Base-by-base conservation (phyloP, 371 early-diverging fungal genomes). In the Mortierella sp. region DNA sequence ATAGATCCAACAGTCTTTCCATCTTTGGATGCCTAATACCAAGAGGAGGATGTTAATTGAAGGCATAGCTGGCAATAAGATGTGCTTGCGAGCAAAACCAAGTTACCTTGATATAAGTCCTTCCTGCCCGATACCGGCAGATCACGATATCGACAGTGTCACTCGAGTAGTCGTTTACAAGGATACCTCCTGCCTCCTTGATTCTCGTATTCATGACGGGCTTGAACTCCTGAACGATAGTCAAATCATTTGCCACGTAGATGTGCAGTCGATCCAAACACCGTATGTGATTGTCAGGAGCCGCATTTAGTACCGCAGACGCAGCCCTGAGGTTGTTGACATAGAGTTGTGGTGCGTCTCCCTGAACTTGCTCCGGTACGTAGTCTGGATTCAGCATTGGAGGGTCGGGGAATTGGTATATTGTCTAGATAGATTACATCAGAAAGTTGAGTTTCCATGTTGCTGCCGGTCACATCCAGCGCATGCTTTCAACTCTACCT, bases 1-100 rank as follows among this genome's bases (percentile, higher is more conserved):
- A 47, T 39, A 1, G 76, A 64, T 14, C 80, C 92, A 1, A 94
- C 86, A 4, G 81, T 63, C 78, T 91, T 92, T n/a, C 86, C 81
- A 50, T 91, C 86, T 21, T 73, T 68, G 14, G 82, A 81, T 0
- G 92, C 91, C 72, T 83, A n/a, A n/a, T n/a, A n/a, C n/a, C n/a
- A n/a, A 70, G 2, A 27, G 17, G 16, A 2, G 21, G 43, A 34
- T 53, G n/a, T 13, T 10, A 14, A 24, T 17, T 3, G 51, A 50
- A 39, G 39, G 39, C 39, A 39, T 14, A 41, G 3, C 13, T 24
- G 16, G 24, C 8, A 9, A 10, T 9, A 27, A 8, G 37, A 10
- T 24, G 24, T 41, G 12, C 27, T 24, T 37, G 19, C 44, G 21
- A n/a, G 16, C 9, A 44, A 34, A 22, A 19, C 17, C 24, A 19